These are phyloP conservation scores for Entonaema liquescens DNA, from an alignment of 495 filamentous ascomycete species.

Conservation along the genomic window DNA sequence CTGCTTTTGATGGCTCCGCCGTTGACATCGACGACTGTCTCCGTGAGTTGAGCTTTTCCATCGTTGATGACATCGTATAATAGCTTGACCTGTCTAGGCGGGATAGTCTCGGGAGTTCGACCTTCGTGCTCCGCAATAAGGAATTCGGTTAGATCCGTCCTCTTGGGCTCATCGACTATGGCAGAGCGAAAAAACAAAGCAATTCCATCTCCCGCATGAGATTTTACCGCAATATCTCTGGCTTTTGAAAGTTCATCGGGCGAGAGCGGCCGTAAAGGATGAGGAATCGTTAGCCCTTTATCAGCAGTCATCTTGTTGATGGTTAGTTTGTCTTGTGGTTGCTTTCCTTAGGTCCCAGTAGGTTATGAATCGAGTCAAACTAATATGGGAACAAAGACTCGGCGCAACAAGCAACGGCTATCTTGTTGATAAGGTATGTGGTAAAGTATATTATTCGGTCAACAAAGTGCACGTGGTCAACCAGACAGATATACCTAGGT, in stretches of 20 bases:
- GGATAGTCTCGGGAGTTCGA: conserved; percentile 54
- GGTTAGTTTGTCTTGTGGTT: neutral
- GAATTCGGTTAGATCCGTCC: conserved; percentile 60
- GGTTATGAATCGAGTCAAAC: neutral
- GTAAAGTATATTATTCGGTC: conserved; percentile 18
- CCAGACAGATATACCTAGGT: conserved; percentile 5
- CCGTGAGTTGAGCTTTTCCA: conserved; percentile 67
- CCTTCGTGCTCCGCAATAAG: conserved; percentile 55
- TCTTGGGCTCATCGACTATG: conserved; percentile 70
- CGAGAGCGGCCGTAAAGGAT: conserved; percentile 69
- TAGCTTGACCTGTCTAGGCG: conserved; percentile 67
- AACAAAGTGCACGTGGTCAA: neutral
- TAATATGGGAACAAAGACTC: conserved; percentile 10
- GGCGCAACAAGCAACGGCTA: conserved; percentile 7
- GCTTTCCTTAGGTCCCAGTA: neutral
- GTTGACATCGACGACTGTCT: conserved; percentile 69
- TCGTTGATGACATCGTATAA: conserved; percentile 71
- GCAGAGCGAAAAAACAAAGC: conserved; percentile 69
- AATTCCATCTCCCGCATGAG: conserved; percentile 40
- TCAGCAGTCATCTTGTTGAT: conserved; percentile 34
- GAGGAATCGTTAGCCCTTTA: conserved; percentile 43
- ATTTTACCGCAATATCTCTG: conserved; percentile 41
- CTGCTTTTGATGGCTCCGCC: conserved; percentile 58
- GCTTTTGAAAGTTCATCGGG: conserved; percentile 63
- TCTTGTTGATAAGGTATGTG: neutral